Evolutionary conservation across 768 basidiomycete genomes (phyloP), one percentile per base, ranked within the genome.

Genomic region (Auricularia sp.): DNA sequence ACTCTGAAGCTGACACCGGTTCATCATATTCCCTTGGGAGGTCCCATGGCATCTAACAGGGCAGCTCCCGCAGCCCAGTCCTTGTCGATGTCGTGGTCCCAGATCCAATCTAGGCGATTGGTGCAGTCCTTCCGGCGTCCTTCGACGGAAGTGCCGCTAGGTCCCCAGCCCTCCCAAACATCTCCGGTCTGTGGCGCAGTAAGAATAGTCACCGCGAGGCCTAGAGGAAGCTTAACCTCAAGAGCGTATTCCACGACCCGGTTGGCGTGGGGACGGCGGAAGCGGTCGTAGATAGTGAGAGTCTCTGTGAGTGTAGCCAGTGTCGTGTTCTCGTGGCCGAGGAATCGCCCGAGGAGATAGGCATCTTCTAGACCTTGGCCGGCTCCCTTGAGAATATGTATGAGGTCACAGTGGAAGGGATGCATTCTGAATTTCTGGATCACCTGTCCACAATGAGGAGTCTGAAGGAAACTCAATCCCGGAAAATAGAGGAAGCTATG

Each of bases 291-390:
- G 14, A 68, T 54, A 13, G 39, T 61, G 24, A 73, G 67, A 2
- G 64, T 67, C 3, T 45, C 63, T 13, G 68, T 59, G 3, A 71
- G 33, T 21, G 45, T 67, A 8, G 39, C 21, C 14, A 51, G 64
- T 1, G 63, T 68, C 18, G 65, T 64, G 29, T 63, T 67, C 5
- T 62, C 61, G 64, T 69, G 65, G 14, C 67, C 63, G 29, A 70
- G 68, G 47, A 70, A 67, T 24, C 67, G 67, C 1, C 69, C 71
- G 29, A 72, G 67, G 24, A 71, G 66, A 64, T 70, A 71, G 7
- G 71, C 71, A 62, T 71, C 71, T 68, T 73, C 47, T 6, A 51
- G 47, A 5, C 11, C 47, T 18, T 51, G 47, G 7, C 47, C 47
- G 11, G 47, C 47, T 18, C 47, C 47, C 47, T 51, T 51, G 6